Conservation (phyloP, 257 asterid species). For the Nicotiana obtusifolia region DNA sequence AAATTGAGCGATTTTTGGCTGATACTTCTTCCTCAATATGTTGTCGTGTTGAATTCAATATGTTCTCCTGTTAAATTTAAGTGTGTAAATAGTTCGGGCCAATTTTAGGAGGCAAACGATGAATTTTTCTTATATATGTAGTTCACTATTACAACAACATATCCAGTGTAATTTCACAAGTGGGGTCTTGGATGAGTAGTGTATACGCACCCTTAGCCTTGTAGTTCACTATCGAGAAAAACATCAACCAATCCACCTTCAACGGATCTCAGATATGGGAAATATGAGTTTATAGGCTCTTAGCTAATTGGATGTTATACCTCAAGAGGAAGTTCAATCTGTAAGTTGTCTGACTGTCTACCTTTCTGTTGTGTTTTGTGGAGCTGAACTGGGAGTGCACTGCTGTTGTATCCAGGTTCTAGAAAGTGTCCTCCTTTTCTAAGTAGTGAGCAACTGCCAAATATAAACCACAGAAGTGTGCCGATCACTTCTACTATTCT, state of each 20-base stretch:
- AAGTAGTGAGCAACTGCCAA: background rate
- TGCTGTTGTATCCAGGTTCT: background rate
- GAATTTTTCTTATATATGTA: too few species aligned
- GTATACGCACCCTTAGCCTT: too few species aligned
- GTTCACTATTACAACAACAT: too few species aligned
- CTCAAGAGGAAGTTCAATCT: slow-evolving; percentile 69
- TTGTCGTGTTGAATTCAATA: background rate
- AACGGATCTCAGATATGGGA: too few species aligned
- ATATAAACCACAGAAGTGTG: background rate
- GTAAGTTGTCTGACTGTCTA: slow-evolving; percentile 33
- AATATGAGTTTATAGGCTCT: too few species aligned
- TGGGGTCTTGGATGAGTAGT: accelerated
- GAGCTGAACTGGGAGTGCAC: background rate
- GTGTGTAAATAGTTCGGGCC: too few species aligned
- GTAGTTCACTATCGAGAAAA: too few species aligned
- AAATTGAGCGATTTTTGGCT: background rate
- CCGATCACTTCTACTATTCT: background rate
- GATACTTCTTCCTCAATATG: too few species aligned
- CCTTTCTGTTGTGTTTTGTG: slow-evolving; percentile 2
- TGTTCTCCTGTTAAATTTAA: too few species aligned
- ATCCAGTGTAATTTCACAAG: accelerated
- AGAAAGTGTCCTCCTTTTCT: background rate
- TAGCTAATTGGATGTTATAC: background rate
- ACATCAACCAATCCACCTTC: too few species aligned
- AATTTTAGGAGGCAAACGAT: too few species aligned